Evolutionary conservation across 768 basidiomycete genomes (phyloP), one percentile per base, ranked within the genome.

Genomic region (Tylopilus rubrobrunneus): DNA sequence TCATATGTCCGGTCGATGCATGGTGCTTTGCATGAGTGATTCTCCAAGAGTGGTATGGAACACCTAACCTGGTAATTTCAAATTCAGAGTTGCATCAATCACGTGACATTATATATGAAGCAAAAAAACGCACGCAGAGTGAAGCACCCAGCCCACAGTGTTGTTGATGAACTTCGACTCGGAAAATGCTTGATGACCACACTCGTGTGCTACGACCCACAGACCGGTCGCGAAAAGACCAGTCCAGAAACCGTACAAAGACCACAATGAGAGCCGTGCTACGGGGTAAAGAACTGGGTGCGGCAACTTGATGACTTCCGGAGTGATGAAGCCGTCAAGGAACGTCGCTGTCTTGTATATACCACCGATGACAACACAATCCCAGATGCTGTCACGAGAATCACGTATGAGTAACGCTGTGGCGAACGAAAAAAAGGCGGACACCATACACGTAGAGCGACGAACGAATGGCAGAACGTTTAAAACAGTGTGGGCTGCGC

Each of bases 1-100:
- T 89, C 82, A 97, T 82, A 72, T 98, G 95, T 15, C 80, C 89
- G 5, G 94, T 97, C 1, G 89, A 86, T 15, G 96, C 96, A 70
- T 99, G 96, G 72, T 99, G 96, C 71, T 93, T 91, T 25, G 82
- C 92, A 68, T 98, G 96, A 4, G 85, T 86, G 66, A 97, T 92
- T 58, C 92, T 82, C 96, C 95, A 98, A 5, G 92, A 90, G 67
- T 98, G 93, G 74, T 92, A 99, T 6, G 96, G 96, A 14, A 98
- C 96, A 45, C 95, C 87, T 53, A 98, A 83, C 49, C 91, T 92
- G 57, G 31, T 1, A 64, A 56, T 58, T 57, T 54, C 44, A 62
- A 61, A 59, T 52, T 37, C 14, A 45, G 17, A 40, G 19, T 17
- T 36, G 25, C 25, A 45, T 64, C 21, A 61, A 39, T 62, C 64